Conservation (phyloP, 2,329 filamentous ascomycete species). For the Talaromyces sp. region DNA sequence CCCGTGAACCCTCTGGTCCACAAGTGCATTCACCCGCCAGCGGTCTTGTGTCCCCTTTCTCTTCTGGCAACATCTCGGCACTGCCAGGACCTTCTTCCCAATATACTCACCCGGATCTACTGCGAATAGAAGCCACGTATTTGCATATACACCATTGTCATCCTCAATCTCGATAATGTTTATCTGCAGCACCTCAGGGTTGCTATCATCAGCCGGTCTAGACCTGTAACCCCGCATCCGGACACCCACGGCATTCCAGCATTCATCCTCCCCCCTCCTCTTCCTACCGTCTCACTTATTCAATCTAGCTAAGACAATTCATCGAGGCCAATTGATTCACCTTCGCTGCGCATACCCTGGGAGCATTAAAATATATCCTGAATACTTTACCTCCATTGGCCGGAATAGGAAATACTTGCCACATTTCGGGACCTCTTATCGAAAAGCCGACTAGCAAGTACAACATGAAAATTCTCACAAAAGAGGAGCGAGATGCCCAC, state of each 20-base stretch:
- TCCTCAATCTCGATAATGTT: constrained; percentile 41
- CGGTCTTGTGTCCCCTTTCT: constrained; percentile 34
- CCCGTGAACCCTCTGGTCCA: constrained; percentile 15
- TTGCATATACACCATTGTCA: constrained; percentile 30
- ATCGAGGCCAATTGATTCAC: no score
- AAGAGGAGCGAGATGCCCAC: constrained; percentile 85
- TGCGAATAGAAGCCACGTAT: constrained; percentile 28
- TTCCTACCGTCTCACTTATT: no score
- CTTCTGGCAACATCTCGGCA: constrained; percentile 40
- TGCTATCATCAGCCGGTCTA: constrained; percentile 15
- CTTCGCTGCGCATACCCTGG: neutral
- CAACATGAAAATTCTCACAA: constrained; percentile 89
- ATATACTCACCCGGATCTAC: constrained; percentile 35
- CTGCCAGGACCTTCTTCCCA: constrained; percentile 38
- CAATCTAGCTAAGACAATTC: no score
- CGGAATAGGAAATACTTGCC: neutral
- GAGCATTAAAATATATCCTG: neutral
- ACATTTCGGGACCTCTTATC: no score
- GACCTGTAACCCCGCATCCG: neutral
- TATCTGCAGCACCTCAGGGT: constrained; percentile 41
- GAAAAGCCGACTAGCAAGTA: no score
- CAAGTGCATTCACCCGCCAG: constrained; percentile 27
- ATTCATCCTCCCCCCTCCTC: neutral
- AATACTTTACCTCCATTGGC: neutral
- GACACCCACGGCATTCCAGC: neutral